These are phyloP conservation scores for Gynostemma pentaphyllum DNA, from an alignment of 306 rosid genomes.

Conservation along the genomic window DNA sequence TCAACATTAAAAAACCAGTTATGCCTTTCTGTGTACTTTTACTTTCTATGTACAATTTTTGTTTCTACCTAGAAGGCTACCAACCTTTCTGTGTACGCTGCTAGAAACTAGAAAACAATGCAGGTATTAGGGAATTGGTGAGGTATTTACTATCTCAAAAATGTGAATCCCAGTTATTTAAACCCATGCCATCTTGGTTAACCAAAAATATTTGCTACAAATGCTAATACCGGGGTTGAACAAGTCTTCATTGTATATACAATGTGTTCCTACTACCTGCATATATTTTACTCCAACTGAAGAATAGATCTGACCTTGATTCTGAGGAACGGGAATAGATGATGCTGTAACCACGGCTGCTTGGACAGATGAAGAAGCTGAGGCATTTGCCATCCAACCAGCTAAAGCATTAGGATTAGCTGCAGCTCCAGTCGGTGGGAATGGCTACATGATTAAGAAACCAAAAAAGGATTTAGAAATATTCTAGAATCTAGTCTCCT, in stretches of 20 bases:
- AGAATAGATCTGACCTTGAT: conserved; percentile 51
- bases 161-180: not conserved
- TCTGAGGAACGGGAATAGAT: conserved; percentile 66
- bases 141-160: not conserved
- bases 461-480: conserved; percentile 6
- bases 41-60: too few species aligned
- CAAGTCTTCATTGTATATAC: not conserved
- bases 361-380: conserved; percentile 83
- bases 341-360: conserved; percentile 88
- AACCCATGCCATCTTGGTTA: not conserved
- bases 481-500: not conserved
- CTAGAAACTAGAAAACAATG: not conserved
- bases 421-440: conserved; percentile 52
- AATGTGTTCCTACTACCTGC: not conserved
- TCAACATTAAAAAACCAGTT: too few species aligned
- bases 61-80: not conserved
- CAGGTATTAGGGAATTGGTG: not conserved
- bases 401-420: conserved; percentile 79
- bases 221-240: not conserved
- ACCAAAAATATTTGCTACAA: not conserved
- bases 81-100: not conserved
- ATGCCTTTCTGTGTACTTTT: too few species aligned
- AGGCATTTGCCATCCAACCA: conserved; percentile 90
- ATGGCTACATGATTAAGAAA: conserved; percentile 38
- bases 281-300: not conserved